A percentile compares a stretch with the other conserved stretches of the same genome.
These are phyloP conservation scores for Sporobolomyces roseus DNA, from an alignment of 768 basidiomycete genomes.

Conservation along the genomic window DNA sequence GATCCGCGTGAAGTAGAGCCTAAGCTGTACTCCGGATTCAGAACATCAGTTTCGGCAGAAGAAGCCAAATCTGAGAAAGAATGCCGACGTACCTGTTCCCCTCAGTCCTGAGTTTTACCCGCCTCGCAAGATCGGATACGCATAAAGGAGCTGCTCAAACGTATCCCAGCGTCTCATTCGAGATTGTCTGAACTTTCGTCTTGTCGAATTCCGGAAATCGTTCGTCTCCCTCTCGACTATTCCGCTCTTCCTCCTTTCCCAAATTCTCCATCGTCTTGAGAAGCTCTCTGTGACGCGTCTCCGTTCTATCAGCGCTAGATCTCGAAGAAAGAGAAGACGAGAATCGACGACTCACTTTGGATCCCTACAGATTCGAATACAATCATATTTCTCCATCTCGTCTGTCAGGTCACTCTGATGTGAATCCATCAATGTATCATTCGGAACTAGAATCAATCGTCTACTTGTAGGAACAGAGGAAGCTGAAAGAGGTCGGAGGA, in stretches of 20 bases:
- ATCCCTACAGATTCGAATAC: slow-evolving; percentile 25
- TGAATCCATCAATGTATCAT: slow-evolving; percentile 80
- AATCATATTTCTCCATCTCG: slow-evolving; percentile 52
- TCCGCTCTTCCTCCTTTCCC: background rate
- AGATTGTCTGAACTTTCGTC: slow-evolving; percentile 11
- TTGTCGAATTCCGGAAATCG: slow-evolving; percentile 12
- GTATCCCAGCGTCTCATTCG: slow-evolving; percentile 28
- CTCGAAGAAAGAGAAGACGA: background rate
- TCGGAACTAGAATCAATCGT: slow-evolving; percentile 84
- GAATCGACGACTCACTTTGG: slow-evolving; percentile 19
- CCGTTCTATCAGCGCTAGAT: background rate
- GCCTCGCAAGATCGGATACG: no score
- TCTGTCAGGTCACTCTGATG: slow-evolving; percentile 86
- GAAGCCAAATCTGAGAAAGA: no score
- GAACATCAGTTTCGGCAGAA: no score
- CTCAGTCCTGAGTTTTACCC: no score
- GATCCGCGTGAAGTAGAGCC: no score
- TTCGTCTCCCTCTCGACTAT: background rate
- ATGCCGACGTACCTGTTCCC: no score
- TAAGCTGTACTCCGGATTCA: no score
- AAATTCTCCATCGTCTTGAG: background rate
- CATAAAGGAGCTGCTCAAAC: no score
- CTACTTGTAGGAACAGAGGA: background rate
- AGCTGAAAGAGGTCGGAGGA: slow-evolving; percentile 9
- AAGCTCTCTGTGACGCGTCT: background rate